Conservation (phyloP, 148 eudicot species). For the Polygonum aviculare region DNA sequence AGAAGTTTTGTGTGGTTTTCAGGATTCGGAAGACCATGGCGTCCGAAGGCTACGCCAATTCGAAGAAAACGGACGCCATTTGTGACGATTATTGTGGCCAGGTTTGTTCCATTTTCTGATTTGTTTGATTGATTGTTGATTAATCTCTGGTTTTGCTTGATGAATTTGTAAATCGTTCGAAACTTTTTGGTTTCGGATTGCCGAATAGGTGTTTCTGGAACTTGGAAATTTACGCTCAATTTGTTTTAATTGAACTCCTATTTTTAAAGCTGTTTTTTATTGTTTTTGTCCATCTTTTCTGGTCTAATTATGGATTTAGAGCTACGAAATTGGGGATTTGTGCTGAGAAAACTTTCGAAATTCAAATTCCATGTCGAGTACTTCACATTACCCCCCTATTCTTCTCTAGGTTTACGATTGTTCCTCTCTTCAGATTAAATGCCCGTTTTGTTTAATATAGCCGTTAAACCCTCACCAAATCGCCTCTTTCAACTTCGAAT, state of each 20-base stretch:
- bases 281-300: too few species aligned
- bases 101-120: neutral
- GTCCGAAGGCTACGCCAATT: conserved; percentile 17
- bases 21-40: conserved; percentile 3
- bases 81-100: conserved; percentile 23
- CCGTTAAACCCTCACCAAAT: conserved; percentile 1
- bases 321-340: neutral
- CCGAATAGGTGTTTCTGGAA: too few species aligned
- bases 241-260: neutral
- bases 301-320: neutral
- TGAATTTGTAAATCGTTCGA: neutral
- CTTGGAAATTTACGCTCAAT: neutral
- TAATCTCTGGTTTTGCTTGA: neutral
- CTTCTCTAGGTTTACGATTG: neutral
- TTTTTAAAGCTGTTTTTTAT: too few species aligned
- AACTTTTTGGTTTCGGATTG: too few species aligned
- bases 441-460: neutral
- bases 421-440: neutral
- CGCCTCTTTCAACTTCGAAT: neutral
- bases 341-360: neutral
- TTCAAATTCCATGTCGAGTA: neutral
- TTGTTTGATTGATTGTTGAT: neutral
- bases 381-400: neutral
- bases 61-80: conserved; percentile 23
- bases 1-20: neutral